Base-by-base conservation (phyloP, 177 flowering plant genomes). In the Vitis hybrid region DNA sequence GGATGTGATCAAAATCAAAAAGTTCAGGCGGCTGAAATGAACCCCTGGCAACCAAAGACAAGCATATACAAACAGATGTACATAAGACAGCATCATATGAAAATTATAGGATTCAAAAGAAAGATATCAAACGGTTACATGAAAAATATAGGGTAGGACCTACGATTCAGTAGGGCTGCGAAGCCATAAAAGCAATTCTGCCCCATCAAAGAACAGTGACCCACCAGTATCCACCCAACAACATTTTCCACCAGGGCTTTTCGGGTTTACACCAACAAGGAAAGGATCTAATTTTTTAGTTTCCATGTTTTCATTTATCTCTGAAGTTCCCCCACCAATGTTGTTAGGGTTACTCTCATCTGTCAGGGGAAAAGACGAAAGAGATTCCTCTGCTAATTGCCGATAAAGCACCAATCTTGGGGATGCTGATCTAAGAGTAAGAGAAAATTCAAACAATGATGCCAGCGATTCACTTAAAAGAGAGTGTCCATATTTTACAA, bases 181-280 rank as follows among this genome's bases (percentile, higher is more conserved):
- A 74, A 93, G 85, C 97, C 97, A 95, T 75, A 39, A 22, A n/a
- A 58, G 72, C 72, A 93, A 64, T 22, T 93, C 97, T 29, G 84
- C 72, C 64, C 85, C 87, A 67, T 89, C 91, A 84, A 85, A 88
- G 67, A 90, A 84, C 55, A 90, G 71, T 18, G 81, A 51, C 6
- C 79, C 83, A 60, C 98, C 98, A 73, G 84, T 90, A 71, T 95
- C 99, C 50, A 91, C 94, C 99, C 99, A 95, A 75, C 99, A 95
- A 79, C 99, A 95, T 72, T 85, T 94, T 51, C 93, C 93, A 33
- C 77, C 83, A 65, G 85, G 86, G 68, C 78, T 80, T 64, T 63
- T 76, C 1, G 90, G 85, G 72, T 87, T 90, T 78, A 62, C 59
- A 66, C 93, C 92, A 68, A 83, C 82, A 65, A 79, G 83, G 69